Conservation (phyloP, 2,329 filamentous ascomycete genomes). For the Zarea fungicola region DNA sequence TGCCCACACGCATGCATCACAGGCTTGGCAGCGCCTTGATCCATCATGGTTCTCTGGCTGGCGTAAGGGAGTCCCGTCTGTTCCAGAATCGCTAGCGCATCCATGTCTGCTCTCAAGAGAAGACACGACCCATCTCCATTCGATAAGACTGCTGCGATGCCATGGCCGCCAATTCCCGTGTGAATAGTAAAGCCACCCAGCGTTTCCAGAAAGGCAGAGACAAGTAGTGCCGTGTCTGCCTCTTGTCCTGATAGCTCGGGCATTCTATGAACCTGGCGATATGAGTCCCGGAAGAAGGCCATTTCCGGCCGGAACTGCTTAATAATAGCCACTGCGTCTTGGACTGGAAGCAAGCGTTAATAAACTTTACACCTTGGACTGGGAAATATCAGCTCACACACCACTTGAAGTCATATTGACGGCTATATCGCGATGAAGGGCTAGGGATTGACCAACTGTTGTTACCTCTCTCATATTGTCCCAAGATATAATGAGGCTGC, state of each 20-base stretch:
- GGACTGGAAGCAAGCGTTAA: background rate
- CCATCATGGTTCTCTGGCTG: slow-evolving; percentile 34
- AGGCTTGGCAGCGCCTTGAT: slow-evolving; percentile 43
- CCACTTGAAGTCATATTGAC: background rate
- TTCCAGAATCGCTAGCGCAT: slow-evolving; percentile 54
- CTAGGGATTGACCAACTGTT: too few relatives aligned
- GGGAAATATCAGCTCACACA: background rate
- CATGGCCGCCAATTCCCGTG: slow-evolving; percentile 49
- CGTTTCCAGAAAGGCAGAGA: slow-evolving; percentile 34
- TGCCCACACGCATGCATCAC: slow-evolving; percentile 68
- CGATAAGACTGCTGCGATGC: slow-evolving; percentile 48
- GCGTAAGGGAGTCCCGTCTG: slow-evolving; percentile 50
- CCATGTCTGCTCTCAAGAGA: slow-evolving; percentile 57
- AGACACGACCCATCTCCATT: slow-evolving; percentile 52
- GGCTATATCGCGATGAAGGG: background rate
- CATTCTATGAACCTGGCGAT: slow-evolving; percentile 37
- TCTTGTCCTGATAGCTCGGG: slow-evolving; percentile 57
- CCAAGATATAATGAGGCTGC: background rate
- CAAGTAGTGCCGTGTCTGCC: slow-evolving; percentile 42
- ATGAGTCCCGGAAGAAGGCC: background rate
- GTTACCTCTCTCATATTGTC: too few relatives aligned
- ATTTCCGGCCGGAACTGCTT: background rate
- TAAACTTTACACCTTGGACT: background rate
- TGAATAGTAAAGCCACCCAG: slow-evolving; percentile 33
- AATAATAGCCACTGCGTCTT: background rate